Percentiles rank a stretch among this genome's conserved stretches.
These are phyloP conservation scores for Fragaria vesca DNA, from an alignment of 306 rosid genomes.

Conservation along the genomic window DNA sequence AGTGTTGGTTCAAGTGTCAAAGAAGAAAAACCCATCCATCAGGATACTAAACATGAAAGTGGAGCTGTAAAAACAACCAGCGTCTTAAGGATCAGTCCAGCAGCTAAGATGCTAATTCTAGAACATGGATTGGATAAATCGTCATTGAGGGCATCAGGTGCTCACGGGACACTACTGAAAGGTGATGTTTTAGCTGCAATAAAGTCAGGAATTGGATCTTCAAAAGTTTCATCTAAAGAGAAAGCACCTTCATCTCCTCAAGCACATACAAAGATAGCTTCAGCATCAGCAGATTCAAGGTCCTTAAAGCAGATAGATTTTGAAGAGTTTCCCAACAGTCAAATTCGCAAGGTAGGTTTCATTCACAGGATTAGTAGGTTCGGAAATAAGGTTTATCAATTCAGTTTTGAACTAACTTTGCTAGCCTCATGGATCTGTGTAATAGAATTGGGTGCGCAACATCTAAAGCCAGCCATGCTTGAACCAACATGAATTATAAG, in stretches of 20 bases:
- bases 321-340: constrained; percentile 89
- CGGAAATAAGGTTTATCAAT: constrained; percentile 7
- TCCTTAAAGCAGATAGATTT: constrained; percentile 58
- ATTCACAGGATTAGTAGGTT: constrained; percentile 17
- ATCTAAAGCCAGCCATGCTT: not conserved
- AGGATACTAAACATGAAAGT: constrained; percentile 39
- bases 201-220: constrained; percentile 64
- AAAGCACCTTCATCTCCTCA: constrained; percentile 48
- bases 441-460: not conserved
- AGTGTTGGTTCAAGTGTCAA: constrained; percentile 45
- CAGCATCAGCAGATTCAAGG: constrained; percentile 40
- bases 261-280: constrained; percentile 35
- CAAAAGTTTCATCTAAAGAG: constrained; percentile 55
- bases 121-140: constrained; percentile 84
- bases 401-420: not conserved
- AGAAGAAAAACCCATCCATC: constrained; percentile 51
- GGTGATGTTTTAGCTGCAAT: constrained; percentile 90
- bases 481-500: not conserved
- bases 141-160: constrained; percentile 75
- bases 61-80: constrained; percentile 39
- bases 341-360: constrained; percentile 79
- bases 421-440: not conserved
- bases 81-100: constrained; percentile 74
- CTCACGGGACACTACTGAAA: constrained; percentile 76
- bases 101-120: constrained; percentile 76